Conservation (phyloP, 805 yeast genomes). For the Blastobotrys americana region DNA sequence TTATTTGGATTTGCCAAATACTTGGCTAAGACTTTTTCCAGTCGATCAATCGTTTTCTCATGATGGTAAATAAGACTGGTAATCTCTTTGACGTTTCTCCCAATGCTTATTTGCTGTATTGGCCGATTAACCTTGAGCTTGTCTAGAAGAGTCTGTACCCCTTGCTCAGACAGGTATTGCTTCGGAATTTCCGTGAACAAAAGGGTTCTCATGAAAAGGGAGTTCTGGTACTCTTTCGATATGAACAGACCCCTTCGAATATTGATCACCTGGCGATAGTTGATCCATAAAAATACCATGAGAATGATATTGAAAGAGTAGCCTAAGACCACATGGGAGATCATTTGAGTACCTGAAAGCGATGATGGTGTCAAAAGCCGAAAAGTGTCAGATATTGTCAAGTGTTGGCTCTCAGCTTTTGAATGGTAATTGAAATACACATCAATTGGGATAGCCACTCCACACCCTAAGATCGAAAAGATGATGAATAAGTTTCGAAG, state of each 20-base stretch:
- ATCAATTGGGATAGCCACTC: slow-evolving; percentile 33
- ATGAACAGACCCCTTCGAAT: slow-evolving; percentile 22
- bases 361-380: slow-evolving; percentile 33
- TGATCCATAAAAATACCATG: slow-evolving; percentile 24
- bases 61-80: slow-evolving; percentile 24
- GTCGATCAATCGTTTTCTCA: slow-evolving; percentile 16
- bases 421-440: slow-evolving; percentile 27
- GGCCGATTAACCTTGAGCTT: slow-evolving; percentile 6
- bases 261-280: slow-evolving; percentile 23
- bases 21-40: slow-evolving; percentile 27
- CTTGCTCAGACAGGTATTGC: slow-evolving; percentile 21
- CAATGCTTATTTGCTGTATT: slow-evolving; percentile 24
- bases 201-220: slow-evolving; percentile 27
- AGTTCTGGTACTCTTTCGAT: slow-evolving; percentile 20
- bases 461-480: slow-evolving; percentile 28
- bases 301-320: slow-evolving; percentile 27
- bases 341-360: slow-evolving; percentile 26
- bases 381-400: slow-evolving; percentile 17
- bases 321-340: slow-evolving; percentile 31
- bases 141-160: slow-evolving; percentile 18
- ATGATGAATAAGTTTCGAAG: slow-evolving; percentile 26
- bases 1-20: slow-evolving; percentile 23
- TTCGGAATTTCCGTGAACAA: slow-evolving; percentile 29
- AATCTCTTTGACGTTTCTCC: slow-evolving; percentile 25
- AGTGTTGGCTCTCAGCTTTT: slow-evolving; percentile 1